Base-by-base conservation (phyloP, 1,284 basidiomycete genomes). In the Ganoderma leucocontextum region DNA sequence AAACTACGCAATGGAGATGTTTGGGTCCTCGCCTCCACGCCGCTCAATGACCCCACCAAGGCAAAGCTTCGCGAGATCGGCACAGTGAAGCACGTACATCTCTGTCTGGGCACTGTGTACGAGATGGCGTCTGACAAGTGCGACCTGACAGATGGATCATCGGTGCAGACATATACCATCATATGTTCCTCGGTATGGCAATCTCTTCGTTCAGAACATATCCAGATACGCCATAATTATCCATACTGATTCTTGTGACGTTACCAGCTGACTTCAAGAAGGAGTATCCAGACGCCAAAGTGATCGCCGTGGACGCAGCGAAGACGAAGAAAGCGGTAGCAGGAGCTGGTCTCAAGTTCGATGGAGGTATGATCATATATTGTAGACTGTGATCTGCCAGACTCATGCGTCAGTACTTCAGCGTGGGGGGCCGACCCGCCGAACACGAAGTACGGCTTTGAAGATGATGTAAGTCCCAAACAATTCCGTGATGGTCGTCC, bases 21-120 rank as follows among this genome's bases (percentile, higher is more conserved):
- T 35, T 97, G 95, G 89, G 83, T 98, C 0, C 84, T 97, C 42
- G 95, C 95, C 1, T 96, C 94, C 2, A 95, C 94, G 2, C 93
- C 94, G 0, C 81, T 95, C 63, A 89, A 91, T 62, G 81, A 85
- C 8, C 90, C 90, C 49, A 97, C 94, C 1, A 92, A 91, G 77
- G 75, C 82, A 1, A 93, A 89, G 68, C 79, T 97, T 38, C 85
- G 91, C 64, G 85, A 89, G 60, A 82, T 97, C 8, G 95, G 95
- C 33, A 13, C 35, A 36, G 55, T 58, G 1, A 58, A 19, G 55
- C 36, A n/a, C 33, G 35, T 9, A 57, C 17, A 19, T 36, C 55
- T 57, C 7, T 29, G 29, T 29, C 2, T 29, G 29, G 3, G n/a
- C 44, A 22, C 9, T 22, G 9, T 22, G 44, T 2, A 47, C n/a